These are phyloP conservation scores for Xylaria sp. DNA, from an alignment of 2,329 filamentous ascomycete genomes.

Conservation along the genomic window DNA sequence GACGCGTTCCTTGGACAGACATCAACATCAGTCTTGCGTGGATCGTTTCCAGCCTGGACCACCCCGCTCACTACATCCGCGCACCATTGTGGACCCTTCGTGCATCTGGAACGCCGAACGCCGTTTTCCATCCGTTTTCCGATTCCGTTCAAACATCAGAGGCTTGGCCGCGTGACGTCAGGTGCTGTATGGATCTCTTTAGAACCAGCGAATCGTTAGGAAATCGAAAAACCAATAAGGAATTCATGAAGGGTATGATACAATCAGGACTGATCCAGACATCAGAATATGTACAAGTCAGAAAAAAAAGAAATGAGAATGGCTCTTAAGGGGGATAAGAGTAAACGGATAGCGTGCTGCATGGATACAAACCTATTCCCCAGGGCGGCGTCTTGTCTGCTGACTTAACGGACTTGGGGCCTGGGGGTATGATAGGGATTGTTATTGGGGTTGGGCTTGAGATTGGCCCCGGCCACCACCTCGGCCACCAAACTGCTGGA, in stretches of 20 bases:
- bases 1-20: conserved; percentile 8
- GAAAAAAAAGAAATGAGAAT: conserved; percentile 8
- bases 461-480: conserved; percentile 41
- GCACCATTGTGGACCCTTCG: conserved; percentile 8
- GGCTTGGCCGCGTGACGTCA: conserved; percentile 36
- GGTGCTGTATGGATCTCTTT: conserved; percentile 38
- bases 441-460: conserved; percentile 37
- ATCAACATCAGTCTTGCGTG: conserved; percentile 3
- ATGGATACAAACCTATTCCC: no score
- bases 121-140: conserved; percentile 35
- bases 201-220: conserved; percentile 32
- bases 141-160: conserved; percentile 38
- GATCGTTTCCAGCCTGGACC: conserved; percentile 8
- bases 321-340: no score
- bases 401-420: no score
- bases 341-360: no score
- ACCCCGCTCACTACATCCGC: not conserved
- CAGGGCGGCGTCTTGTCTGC: no score
- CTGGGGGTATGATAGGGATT: conserved; percentile 3
- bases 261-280: conserved; percentile 41
- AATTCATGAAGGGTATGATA: conserved; percentile 44
- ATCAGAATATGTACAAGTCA: conserved; percentile 42
- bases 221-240: conserved; percentile 37
- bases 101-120: conserved; percentile 35
- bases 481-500: conserved; percentile 44